Base-by-base conservation (phyloP, 1,284 basidiomycete species). In the Apiotrichum porosum region DNA sequence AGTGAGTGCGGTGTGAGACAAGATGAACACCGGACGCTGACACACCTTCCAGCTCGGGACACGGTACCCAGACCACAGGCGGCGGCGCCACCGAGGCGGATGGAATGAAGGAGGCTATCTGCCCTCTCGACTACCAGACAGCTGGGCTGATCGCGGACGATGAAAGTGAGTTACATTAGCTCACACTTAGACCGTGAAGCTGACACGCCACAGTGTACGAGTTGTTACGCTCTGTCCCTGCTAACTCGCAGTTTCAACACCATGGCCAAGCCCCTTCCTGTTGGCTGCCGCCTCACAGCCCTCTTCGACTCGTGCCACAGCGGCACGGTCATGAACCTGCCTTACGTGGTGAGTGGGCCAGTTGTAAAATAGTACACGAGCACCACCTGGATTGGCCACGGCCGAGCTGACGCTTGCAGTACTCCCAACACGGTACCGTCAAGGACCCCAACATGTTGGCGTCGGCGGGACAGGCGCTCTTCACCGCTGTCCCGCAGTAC, bases 371-470 rank as follows among this genome's bases (percentile, higher is more conserved):
- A n/a, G n/a, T n/a, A n/a, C n/a, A n/a, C n/a, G n/a, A n/a, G n/a
- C n/a, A 24, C 19, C n/a, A 3, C 23, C 23, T 3, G 14, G n/a
- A n/a, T n/a, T n/a, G n/a, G n/a, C n/a, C n/a, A n/a, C n/a, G n/a
- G n/a, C 9, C 14, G n/a, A 17, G 42, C 48, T 52, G 18, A 54
- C 42, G 5, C n/a, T n/a, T n/a, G 6, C 51, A 62, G 57, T 95
- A 95, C 75, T 87, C 89, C 21, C 94, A 90, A 9, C 87, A 93
- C 73, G 92, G 92, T 41, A 92, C 88, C 65, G 77, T 95, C 70
- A 95, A 95, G 72, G 90, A 93, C 67, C 88, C 90, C 31, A 92
- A 93, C 68, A 75, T 89, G 17, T 80, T 82, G 4, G 79, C 81
- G 5, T 86, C 85, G 66, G 86, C 86, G 6, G 88, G 86, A 8